These are phyloP conservation scores for Thielaviopsis euricoi DNA, from an alignment of 2,329 filamentous ascomycete genomes.

Conservation along the genomic window DNA sequence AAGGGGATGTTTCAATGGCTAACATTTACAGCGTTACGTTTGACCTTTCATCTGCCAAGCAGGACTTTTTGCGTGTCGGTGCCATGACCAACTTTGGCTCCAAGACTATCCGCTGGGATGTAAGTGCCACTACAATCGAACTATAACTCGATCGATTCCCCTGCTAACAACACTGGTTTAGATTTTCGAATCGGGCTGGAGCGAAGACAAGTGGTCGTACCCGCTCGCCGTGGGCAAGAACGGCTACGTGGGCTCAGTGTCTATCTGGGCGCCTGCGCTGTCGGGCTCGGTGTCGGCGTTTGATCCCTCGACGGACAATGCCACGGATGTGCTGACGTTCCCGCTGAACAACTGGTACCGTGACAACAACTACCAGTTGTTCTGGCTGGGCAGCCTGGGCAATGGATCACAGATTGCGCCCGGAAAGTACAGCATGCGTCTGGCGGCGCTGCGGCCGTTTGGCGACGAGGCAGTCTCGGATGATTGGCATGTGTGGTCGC, in stretches of 20 bases:
- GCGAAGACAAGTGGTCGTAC: constrained; percentile 24
- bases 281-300: not conserved
- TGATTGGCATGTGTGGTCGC: constrained; percentile 14
- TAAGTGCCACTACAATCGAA: not conserved
- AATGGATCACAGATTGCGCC: constrained; percentile 16
- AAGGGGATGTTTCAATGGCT: not conserved
- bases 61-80: not conserved
- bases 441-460: constrained; percentile 17
- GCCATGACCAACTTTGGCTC: not conserved
- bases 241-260: constrained; percentile 25
- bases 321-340: not conserved
- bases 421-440: constrained; percentile 16
- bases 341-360: constrained; percentile 11
- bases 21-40: not conserved
- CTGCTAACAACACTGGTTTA: constrained; percentile 13
- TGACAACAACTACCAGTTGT: not conserved
- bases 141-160: not conserved
- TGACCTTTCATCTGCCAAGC: not conserved
- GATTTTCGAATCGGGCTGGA: constrained; percentile 24
- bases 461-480: constrained; percentile 12
- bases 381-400: constrained; percentile 16
- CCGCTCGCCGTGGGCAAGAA: constrained; percentile 22
- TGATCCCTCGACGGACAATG: not conserved
- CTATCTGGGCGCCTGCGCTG: not conserved
- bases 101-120: not conserved